These are phyloP conservation scores for Elsinoe perseae DNA, from an alignment of 2,329 filamentous ascomycete species.

Conservation along the genomic window DNA sequence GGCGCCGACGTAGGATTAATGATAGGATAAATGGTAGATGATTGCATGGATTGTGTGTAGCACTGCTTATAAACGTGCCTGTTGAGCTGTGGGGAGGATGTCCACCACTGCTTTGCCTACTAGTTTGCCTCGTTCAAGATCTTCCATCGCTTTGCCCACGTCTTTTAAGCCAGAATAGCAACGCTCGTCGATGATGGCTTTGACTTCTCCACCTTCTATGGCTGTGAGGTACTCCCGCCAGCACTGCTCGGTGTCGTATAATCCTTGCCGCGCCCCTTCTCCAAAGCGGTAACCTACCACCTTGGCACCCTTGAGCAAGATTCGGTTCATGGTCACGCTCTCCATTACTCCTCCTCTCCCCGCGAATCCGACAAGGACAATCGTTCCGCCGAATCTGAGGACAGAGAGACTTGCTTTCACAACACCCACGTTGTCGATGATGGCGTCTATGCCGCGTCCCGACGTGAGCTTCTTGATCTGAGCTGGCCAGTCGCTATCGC, in stretches of 20 bases:
- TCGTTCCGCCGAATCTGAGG: slow-evolving; percentile 45
- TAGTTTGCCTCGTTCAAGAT: slow-evolving; percentile 43
- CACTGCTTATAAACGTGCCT: background rate
- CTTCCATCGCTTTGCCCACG: slow-evolving; percentile 44
- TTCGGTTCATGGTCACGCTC: slow-evolving; percentile 46
- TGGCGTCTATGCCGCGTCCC: slow-evolving; percentile 48
- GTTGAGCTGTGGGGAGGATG: slow-evolving; percentile 28
- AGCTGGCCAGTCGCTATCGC: slow-evolving; percentile 42
- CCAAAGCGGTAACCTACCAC: slow-evolving; percentile 52
- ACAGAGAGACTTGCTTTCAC: slow-evolving; percentile 49
- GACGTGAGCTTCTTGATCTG: slow-evolving; percentile 42
- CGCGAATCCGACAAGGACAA: slow-evolving; percentile 54
- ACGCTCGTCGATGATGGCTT: slow-evolving; percentile 44
- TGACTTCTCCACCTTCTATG: slow-evolving; percentile 41
- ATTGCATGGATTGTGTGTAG: background rate
- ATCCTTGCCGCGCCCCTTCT: slow-evolving; percentile 46
- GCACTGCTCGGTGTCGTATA: slow-evolving; percentile 40
- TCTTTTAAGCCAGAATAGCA: slow-evolving; percentile 45
- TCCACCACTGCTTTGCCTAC: slow-evolving; percentile 52
- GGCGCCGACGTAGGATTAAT: background rate
- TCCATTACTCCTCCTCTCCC: slow-evolving; percentile 48
- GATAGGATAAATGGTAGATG: background rate
- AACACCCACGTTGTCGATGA: slow-evolving; percentile 52
- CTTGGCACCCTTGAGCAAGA: slow-evolving; percentile 47
- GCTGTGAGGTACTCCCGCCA: slow-evolving; percentile 47